Base-by-base conservation (phyloP, 805 yeast genomes). In the Starmerella geochares region DNA sequence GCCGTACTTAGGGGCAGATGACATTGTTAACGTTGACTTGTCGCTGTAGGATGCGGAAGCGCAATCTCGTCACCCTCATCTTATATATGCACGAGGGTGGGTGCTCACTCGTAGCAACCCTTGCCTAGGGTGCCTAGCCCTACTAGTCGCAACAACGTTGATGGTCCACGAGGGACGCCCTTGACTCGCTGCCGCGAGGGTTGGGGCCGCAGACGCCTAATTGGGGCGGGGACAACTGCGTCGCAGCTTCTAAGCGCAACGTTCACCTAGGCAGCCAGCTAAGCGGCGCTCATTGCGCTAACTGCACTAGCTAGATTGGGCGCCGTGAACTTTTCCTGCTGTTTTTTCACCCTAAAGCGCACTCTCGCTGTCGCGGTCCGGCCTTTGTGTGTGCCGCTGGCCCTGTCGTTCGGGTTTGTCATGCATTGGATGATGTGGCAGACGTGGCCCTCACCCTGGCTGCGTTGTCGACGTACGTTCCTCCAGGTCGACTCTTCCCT, bases 1-100 rank as follows among this genome's bases (percentile, higher is more conserved):
- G 10, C 56, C 57, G 47, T 23, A 54, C 31, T 46, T 46, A 37
- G 52, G 21, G 10, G 46, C 35, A 11, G 51, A 36, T 17, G 50
- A 37, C 56, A 50, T 53, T 8, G 29, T 27, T 27, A 11, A 9
- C 11, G 29, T 27, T 27, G 29, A 27, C 29, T 27, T 8, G 29
- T 27, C 29, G 29, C 29, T 8, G 29, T 8, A 27, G 29, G 11
- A 9, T 8, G 29, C 8, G 29, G 29, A 11, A 11, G 29, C 24
- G 39, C 39, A 36, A 36, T n/a, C 4, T 1, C 9, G 14, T 1
- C 25, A 7, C 21, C n/a, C 27, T 11, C 39, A 33, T n/a, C 24
- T 40, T 40, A 40, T 40, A 40, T 40, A 40, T 27, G 42, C n/a
- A 33, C 42, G 20, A 29, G 31, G 21, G 20, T 38, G 21, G 29